Evolutionary conservation across 768 basidiomycete genomes (phyloP).

Genomic region (Termitomyces bulborhizus): DNA sequence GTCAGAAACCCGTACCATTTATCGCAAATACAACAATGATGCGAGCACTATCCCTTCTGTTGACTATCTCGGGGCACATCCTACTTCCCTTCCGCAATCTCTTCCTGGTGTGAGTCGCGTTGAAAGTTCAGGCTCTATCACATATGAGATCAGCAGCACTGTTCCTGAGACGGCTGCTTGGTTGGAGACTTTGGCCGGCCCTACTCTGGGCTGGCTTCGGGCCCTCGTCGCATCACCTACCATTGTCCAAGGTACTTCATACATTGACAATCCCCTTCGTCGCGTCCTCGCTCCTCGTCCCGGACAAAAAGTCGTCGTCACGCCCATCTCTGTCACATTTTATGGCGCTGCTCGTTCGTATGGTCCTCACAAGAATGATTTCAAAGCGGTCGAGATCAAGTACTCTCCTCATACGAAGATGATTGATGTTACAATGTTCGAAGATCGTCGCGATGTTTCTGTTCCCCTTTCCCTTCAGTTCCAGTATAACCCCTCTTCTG

Average conservation of each 20-base stretch:
- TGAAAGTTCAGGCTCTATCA: conserved; percentile 36
- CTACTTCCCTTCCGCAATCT: conserved; percentile 25
- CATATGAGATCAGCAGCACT: conserved; percentile 41
- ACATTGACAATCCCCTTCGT: conserved; percentile 85
- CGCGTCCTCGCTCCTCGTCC: conserved; percentile 79
- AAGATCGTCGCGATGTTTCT: conserved; percentile 71
- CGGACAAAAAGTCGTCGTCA: conserved; percentile 73
- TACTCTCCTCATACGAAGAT: conserved; percentile 45
- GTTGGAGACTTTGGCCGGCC: conserved; percentile 81
- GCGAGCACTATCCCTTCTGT: conserved; percentile 65
- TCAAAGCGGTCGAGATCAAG: conserved; percentile 78
- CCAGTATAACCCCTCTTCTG: conserved; percentile 81
- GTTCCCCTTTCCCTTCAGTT: conserved; percentile 82
- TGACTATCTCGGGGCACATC: conserved; percentile 69
- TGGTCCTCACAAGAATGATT: conserved; percentile 62
- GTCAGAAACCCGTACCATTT: conserved; percentile 98
- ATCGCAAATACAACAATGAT: conserved; percentile 83
- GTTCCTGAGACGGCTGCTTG: conserved; percentile 64
- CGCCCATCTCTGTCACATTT: conserved; percentile 53
- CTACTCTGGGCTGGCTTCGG: conserved; percentile 78
- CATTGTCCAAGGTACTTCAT: conserved; percentile 81
- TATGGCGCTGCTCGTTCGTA: conserved; percentile 79
- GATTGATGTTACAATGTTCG: conserved; percentile 73
- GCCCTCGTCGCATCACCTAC: conserved; percentile 78
- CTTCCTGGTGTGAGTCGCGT: conserved; percentile 37